Percentiles rank a stretch among this genome's conserved stretches.
Evolutionary conservation across 108 stramenopile species (phyloP).

Genomic region (Skeletonema menzelii): DNA sequence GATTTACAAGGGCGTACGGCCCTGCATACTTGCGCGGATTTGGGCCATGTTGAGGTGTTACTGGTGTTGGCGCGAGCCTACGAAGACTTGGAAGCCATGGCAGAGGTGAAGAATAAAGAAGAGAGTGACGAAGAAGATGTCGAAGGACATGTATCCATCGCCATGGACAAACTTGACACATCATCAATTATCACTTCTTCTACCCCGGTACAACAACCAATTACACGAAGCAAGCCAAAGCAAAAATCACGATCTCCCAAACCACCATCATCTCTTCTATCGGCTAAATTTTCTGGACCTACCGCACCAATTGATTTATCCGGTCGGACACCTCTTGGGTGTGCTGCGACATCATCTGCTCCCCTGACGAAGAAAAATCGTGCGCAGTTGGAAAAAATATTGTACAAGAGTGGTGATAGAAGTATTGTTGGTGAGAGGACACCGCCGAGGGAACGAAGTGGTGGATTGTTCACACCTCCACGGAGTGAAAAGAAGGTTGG

Average conservation of each 20-base stretch:
- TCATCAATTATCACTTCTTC: neutral
- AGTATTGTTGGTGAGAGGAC: slow-evolving; percentile 57
- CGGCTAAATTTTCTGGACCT: slow-evolving; percentile 30
- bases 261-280: slow-evolving; percentile 1
- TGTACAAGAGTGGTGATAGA: slow-evolving; percentile 65
- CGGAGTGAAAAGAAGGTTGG: neutral
- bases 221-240: neutral
- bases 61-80: slow-evolving; percentile 42
- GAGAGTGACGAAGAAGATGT: slow-evolving; percentile 2
- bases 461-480: slow-evolving; percentile 14
- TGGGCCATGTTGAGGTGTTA: slow-evolving; percentile 64
- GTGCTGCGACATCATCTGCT: slow-evolving; percentile 57
- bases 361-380: slow-evolving; percentile 52
- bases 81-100: slow-evolving; percentile 6
- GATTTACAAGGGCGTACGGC: slow-evolving; percentile 78
- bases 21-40: slow-evolving; percentile 78
- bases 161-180: slow-evolving; percentile 9
- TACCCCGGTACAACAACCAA: neutral
- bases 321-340: slow-evolving; percentile 70
- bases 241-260: slow-evolving; percentile 14
- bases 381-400: slow-evolving; percentile 37
- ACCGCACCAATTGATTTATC: slow-evolving; percentile 59
- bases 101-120: slow-evolving; percentile 1
- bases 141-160: neutral
- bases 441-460: slow-evolving; percentile 46